Percentiles rank a stretch among this genome's conserved stretches.
These are phyloP conservation scores for Colletotrichum tamarilloi DNA, from an alignment of 2,329 filamentous ascomycete species.

Conservation along the genomic window DNA sequence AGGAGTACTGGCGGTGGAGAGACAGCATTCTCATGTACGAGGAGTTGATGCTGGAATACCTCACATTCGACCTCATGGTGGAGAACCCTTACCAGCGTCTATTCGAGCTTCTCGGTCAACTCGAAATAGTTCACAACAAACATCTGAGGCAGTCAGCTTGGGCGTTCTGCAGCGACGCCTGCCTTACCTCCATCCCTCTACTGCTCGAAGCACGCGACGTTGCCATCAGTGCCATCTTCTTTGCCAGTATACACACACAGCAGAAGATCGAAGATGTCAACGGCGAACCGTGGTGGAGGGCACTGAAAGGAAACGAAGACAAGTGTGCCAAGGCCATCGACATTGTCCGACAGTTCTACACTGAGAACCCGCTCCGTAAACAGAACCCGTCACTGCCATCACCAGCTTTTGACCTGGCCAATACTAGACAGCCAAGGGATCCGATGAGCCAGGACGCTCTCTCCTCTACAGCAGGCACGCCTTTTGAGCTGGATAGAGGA, in stretches of 20 bases:
- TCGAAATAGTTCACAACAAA: slow-evolving; percentile 83
- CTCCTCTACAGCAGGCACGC: slow-evolving; percentile 62
- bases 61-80: slow-evolving; percentile 94
- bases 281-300: slow-evolving; percentile 89
- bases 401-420: slow-evolving; percentile 66
- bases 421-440: slow-evolving; percentile 63
- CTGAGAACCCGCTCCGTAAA: slow-evolving; percentile 71
- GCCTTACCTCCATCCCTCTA: slow-evolving; percentile 85
- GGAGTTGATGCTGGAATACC: slow-evolving; percentile 88
- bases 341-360: slow-evolving; percentile 77
- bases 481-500: slow-evolving; percentile 57
- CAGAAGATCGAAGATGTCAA: slow-evolving; percentile 81
- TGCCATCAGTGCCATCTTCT: slow-evolving; percentile 87
- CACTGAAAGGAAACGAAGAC: slow-evolving; percentile 75
- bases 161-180: slow-evolving; percentile 94
- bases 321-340: slow-evolving; percentile 80
- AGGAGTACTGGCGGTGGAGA: slow-evolving; percentile 98
- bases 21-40: slow-evolving; percentile 94
- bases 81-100: slow-evolving; percentile 89
- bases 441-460: slow-evolving; percentile 54
- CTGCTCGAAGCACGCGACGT: slow-evolving; percentile 83
- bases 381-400: slow-evolving; percentile 64
- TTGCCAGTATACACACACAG: slow-evolving; percentile 80
- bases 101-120: slow-evolving; percentile 81
- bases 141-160: slow-evolving; percentile 86